A percentile compares a stretch with the other conserved stretches of the same genome.
Conservation (phyloP, 2,329 filamentous ascomycete species). For the Alternaria sp. region DNA sequence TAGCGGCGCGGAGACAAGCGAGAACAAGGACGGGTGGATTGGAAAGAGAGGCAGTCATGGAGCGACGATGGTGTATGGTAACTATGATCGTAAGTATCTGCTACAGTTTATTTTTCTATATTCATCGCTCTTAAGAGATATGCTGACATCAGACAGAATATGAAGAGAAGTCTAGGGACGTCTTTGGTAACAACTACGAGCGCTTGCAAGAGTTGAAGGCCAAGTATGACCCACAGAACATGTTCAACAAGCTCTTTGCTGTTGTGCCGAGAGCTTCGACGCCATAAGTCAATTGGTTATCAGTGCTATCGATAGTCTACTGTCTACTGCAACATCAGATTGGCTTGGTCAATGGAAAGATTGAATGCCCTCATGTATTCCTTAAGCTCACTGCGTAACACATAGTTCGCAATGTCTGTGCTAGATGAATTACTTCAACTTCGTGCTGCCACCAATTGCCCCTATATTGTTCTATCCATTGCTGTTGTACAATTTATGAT, state of each 20-base stretch:
- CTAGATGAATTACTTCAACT: no score
- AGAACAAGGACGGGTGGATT: constrained; percentile 13
- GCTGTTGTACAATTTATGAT: no score
- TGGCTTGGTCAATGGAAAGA: no score
- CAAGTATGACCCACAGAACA: constrained; percentile 14
- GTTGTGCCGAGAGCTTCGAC: neutral
- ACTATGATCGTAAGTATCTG: constrained; percentile 16
- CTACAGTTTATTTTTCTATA: no score
- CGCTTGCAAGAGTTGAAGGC: constrained; percentile 17
- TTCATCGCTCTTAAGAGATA: neutral
- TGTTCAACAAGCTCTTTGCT: constrained; percentile 18
- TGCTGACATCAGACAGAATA: constrained; percentile 10
- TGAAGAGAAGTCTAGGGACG: constrained; percentile 16
- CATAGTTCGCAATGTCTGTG: no score
- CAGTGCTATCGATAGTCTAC: no score
- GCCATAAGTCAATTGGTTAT: no score
- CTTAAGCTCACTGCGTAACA: no score
- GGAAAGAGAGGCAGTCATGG: constrained; percentile 15
- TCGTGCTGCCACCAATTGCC: no score
- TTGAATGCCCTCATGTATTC: no score
- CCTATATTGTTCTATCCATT: no score
- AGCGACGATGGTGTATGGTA: constrained; percentile 17
- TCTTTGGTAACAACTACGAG: constrained; percentile 16
- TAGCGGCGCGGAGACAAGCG: constrained; percentile 8
- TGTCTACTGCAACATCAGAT: no score